A percentile compares a stretch with the other conserved stretches of the same genome.
Conservation (phyloP, 208 protist genomes). For the Wallacemonas collosoma region DNA sequence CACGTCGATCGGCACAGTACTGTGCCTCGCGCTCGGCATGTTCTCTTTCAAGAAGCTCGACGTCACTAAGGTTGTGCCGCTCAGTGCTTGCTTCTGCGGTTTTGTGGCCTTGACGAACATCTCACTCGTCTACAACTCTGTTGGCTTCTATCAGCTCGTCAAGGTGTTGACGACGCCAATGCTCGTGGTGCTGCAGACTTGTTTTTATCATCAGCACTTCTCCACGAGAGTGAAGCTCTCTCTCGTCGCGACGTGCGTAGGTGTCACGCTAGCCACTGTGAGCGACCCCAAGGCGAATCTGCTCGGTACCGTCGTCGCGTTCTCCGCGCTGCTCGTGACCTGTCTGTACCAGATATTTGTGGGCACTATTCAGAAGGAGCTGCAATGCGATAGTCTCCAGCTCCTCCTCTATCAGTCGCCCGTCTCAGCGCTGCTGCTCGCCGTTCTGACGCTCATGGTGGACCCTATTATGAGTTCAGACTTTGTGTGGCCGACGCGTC, state of each 20-base stretch:
- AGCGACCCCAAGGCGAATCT: slow-evolving; percentile 77
- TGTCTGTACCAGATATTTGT: slow-evolving; percentile 91
- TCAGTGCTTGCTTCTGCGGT: slow-evolving; percentile 81
- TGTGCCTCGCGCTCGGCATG: slow-evolving; percentile 44
- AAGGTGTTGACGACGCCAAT: slow-evolving; percentile 79
- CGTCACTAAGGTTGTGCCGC: slow-evolving; percentile 58
- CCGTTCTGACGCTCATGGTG: slow-evolving; percentile 56
- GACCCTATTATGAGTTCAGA: slow-evolving; percentile 29
- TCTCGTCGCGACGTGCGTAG: slow-evolving; percentile 60
- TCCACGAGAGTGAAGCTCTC: slow-evolving; percentile 46
- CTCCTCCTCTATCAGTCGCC: slow-evolving; percentile 88
- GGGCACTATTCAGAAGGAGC: slow-evolving; percentile 81
- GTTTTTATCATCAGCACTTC: slow-evolving; percentile 62
- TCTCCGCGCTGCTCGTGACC: slow-evolving; percentile 69
- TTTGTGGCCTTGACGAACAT: slow-evolving; percentile 91
- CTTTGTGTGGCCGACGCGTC: slow-evolving; percentile 30
- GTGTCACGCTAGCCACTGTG: slow-evolving; percentile 68
- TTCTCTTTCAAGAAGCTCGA: slow-evolving; percentile 59
- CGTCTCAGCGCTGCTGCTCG: slow-evolving; percentile 68
- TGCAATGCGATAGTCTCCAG: slow-evolving; percentile 79
- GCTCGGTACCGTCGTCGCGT: slow-evolving; percentile 61
- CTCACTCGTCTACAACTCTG: slow-evolving; percentile 85
- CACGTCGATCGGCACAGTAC: slow-evolving; percentile 50
- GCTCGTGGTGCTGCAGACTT: slow-evolving; percentile 66
- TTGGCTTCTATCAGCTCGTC: slow-evolving; percentile 91